Percentiles rank a stretch among this genome's conserved stretches.
phyloP scores from a whole-genome alignment of 768 basidiomycete species.

The Calocera cornea region DNA sequence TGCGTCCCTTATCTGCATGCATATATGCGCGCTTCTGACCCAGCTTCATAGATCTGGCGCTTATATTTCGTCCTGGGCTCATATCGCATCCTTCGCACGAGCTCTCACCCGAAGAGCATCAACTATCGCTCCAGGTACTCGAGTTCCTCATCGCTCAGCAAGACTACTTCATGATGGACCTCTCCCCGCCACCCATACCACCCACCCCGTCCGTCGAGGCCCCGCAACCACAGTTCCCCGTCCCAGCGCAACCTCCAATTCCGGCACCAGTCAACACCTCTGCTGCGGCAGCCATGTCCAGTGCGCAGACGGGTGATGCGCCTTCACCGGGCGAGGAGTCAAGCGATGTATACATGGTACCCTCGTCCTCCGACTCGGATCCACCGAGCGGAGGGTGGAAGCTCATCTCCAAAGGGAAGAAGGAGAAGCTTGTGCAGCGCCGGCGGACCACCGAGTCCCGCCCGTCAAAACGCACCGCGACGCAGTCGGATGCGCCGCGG shows the following conservation, averaged over 20 bases:
- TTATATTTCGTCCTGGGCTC: slow-evolving; percentile 92
- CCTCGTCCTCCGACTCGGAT: not conserved
- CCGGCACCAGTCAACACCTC: not conserved
- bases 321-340: not conserved
- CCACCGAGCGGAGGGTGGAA: not conserved
- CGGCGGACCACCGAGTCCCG: not conserved
- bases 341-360: not conserved
- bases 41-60: slow-evolving; percentile 64
- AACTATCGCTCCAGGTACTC: slow-evolving; percentile 74
- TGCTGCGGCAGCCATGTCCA: not conserved
- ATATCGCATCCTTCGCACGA: slow-evolving; percentile 82
- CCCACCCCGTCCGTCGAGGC: not conserved
- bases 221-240: not conserved
- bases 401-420: not conserved
- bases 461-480: too few relatives aligned
- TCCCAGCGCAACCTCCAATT: not conserved
- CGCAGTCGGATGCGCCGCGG: too few relatives aligned
- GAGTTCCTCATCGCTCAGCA: slow-evolving; percentile 95
- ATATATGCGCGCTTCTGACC: not conserved
- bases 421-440: not conserved
- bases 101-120: slow-evolving; percentile 73
- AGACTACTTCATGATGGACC: slow-evolving; percentile 86
- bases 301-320: not conserved
- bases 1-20: slow-evolving; percentile 30
- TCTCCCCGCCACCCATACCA: slow-evolving; percentile 46